phyloP scores from a whole-genome alignment of 2,329 filamentous ascomycete genomes.

The Talaromyces marneffei region DNA sequence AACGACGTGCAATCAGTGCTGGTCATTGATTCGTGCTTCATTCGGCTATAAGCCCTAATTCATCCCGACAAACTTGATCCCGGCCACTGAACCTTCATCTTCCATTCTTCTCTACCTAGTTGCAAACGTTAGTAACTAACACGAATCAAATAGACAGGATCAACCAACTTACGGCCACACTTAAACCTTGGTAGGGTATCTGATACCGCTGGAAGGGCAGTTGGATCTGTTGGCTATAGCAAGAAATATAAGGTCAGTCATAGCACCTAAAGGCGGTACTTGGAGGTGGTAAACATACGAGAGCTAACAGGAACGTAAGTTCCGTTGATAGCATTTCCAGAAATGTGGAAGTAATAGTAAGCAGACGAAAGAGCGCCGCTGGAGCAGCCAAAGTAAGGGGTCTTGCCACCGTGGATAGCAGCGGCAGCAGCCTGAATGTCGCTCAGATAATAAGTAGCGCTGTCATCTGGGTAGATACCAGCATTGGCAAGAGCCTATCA shows the following conservation, averaged over 20 bases:
- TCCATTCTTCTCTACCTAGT: neutral
- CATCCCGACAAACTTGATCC: neutral
- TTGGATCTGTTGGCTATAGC: slow-evolving; percentile 49
- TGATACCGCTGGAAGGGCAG: slow-evolving; percentile 59
- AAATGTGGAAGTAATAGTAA: slow-evolving; percentile 51
- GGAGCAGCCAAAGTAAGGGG: slow-evolving; percentile 48
- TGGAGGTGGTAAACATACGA: slow-evolving; percentile 25
- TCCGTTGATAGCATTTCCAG: slow-evolving; percentile 55
- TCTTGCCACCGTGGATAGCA: slow-evolving; percentile 42
- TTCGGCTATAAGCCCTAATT: neutral
- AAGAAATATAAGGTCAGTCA: neutral
- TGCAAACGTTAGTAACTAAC: neutral
- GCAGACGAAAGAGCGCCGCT: slow-evolving; percentile 47
- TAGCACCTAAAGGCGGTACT: neutral
- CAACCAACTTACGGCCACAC: neutral
- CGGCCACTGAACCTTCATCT: neutral
- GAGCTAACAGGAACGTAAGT: slow-evolving; percentile 54
- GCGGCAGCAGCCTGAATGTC: slow-evolving; percentile 49
- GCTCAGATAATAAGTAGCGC: slow-evolving; percentile 47
- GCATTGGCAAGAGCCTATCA: slow-evolving; percentile 47
- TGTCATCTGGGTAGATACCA: slow-evolving; percentile 49
- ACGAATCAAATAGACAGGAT: neutral
- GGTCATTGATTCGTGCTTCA: neutral
- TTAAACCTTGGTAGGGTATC: slow-evolving; percentile 49
- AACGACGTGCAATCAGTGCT: neutral